Evolutionary conservation across 2,329 filamentous ascomycete species (phyloP).

Genomic region (Sclerotinia trifoliorum): DNA sequence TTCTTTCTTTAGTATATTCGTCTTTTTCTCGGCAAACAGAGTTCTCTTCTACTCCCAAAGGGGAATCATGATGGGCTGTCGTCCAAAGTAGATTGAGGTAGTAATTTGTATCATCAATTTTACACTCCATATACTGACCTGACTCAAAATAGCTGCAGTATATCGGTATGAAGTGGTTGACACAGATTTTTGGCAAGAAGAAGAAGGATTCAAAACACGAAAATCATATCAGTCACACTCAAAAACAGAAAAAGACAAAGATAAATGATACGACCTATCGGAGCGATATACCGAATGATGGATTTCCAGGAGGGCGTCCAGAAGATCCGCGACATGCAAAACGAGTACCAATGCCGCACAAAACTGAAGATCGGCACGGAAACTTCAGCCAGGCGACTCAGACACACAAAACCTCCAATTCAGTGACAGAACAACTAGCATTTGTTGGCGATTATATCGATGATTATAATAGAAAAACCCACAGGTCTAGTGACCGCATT

Average conservation of each 20-base stretch:
- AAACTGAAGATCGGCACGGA: neutral
- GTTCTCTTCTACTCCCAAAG: neutral
- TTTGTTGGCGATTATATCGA: neutral
- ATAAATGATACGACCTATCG: neutral
- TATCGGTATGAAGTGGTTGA: neutral
- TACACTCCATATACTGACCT: neutral
- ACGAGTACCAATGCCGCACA: neutral
- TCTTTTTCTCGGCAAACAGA: neutral
- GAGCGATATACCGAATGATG: neutral
- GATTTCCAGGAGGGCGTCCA: neutral
- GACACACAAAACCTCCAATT: neutral
- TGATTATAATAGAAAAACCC: neutral
- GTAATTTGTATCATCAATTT: too few species aligned
- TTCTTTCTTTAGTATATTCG: neutral
- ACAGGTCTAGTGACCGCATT: neutral
- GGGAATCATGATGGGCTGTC: neutral
- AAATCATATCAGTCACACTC: neutral
- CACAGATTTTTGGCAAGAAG: neutral
- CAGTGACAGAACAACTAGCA: neutral
- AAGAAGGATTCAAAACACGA: neutral
- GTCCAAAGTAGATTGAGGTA: constrained; percentile 7
- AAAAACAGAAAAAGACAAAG: neutral
- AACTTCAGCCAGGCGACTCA: neutral
- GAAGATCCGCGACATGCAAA: neutral
- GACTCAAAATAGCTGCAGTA: neutral